A percentile compares a stretch with the other conserved stretches of the same genome.
phyloP scores from a whole-genome alignment of 768 basidiomycete species.

The Boletus bicolor region DNA sequence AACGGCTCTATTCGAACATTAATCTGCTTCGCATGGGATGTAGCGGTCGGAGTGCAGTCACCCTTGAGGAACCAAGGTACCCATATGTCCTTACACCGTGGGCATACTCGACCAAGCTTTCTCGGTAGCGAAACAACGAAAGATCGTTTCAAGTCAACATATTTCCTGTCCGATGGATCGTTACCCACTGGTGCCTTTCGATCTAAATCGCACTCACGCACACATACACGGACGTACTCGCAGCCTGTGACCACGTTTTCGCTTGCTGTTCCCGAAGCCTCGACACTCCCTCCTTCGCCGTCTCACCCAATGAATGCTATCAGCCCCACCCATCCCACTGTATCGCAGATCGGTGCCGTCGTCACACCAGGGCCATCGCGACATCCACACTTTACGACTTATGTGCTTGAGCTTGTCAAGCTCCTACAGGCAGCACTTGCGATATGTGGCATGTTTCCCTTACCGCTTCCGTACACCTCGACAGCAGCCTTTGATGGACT shows the following conservation, averaged over 20 bases:
- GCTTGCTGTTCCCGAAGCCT: constrained; percentile 18
- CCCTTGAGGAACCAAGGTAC: constrained; percentile 71
- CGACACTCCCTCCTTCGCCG: constrained; percentile 22
- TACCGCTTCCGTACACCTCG: constrained; percentile 15
- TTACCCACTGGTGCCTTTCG: constrained; percentile 22
- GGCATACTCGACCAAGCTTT: constrained; percentile 8
- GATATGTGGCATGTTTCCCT: constrained; percentile 65
- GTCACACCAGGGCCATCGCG: constrained; percentile 16
- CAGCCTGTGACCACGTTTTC: constrained; percentile 26
- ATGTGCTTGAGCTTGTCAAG: constrained; percentile 75
- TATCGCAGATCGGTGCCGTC: constrained; percentile 10
- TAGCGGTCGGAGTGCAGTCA: constrained; percentile 72
- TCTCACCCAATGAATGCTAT: constrained; percentile 21
- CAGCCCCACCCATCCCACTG: constrained; percentile 15
- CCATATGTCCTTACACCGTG: constrained; percentile 2
- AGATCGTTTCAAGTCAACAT: constrained; percentile 72
- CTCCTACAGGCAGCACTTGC: constrained; percentile 68
- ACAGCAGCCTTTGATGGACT: constrained; percentile 53
- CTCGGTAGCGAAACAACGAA: constrained; percentile 66
- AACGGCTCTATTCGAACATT: constrained; percentile 77
- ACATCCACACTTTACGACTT: constrained; percentile 50
- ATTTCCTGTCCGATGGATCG: constrained; percentile 49
- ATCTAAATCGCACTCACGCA: constrained; percentile 30
- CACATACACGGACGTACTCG: constrained; percentile 29
- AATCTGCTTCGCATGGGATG: constrained; percentile 83